A percentile compares a stretch with the other conserved stretches of the same genome.
Conservation (phyloP, 768 basidiomycete species). For the Suillus ampliporus region DNA sequence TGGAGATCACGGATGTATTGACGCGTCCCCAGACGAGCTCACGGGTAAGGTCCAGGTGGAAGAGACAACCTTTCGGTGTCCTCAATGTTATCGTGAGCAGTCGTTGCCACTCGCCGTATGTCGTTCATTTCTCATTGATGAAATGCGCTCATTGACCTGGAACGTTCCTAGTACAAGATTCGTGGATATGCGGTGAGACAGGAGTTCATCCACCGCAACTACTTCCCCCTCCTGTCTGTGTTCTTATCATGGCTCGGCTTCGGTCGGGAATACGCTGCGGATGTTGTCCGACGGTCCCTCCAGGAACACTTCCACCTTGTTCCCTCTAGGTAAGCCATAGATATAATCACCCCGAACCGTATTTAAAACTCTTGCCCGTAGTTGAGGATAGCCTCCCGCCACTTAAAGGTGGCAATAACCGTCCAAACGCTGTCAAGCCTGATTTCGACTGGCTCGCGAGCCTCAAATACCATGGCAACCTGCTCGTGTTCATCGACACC, state of each 20-base stretch:
- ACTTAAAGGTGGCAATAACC: neutral
- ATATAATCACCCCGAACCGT: too few species aligned
- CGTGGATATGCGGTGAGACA: neutral
- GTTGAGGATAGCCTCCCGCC: neutral
- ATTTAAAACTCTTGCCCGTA: neutral
- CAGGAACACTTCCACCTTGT: neutral
- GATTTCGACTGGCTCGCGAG: neutral
- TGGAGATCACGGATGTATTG: too few species aligned
- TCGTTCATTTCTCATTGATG: neutral
- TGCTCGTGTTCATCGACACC: neutral
- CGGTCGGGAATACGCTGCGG: neutral
- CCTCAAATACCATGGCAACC: neutral
- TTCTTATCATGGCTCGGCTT: neutral
- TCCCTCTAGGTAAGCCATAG: neutral
- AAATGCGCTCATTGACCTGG: neutral
- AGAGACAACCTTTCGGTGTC: slow-evolving; percentile 6
- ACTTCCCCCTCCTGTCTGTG: neutral
- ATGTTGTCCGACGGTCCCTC: neutral
- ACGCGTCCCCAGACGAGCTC: too few species aligned
- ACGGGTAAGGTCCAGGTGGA: too few species aligned
- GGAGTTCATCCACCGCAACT: neutral
- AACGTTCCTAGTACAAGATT: neutral
- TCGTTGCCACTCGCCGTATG: neutral
- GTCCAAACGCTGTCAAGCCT: neutral
- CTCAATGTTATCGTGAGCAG: neutral